Base-by-base conservation (phyloP, 139 green algal species). In the Coelastrella sp. region DNA sequence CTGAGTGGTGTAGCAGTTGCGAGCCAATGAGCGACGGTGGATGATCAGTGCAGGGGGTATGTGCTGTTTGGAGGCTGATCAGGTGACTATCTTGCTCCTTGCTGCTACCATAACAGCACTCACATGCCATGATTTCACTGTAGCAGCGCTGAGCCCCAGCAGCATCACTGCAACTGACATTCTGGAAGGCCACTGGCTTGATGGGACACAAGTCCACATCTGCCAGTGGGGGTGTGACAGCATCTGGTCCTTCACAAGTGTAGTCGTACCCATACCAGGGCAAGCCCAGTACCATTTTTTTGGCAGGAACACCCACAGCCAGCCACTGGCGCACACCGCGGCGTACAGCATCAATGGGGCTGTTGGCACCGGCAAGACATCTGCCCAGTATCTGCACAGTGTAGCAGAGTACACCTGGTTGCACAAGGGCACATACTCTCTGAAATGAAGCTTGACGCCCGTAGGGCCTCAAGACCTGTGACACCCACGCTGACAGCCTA, bases 251-350 rank as follows among this genome's bases (percentile, higher is more conserved):
- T 24, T 80, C n/a, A n/a, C 94, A 96, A 3, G 87, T 58, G 65
- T 96, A 96, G 35, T 86, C 68, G 58, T 96, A 96, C 35, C 25
- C 87, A 49, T 76, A 96, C 94, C 94, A 96, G 4, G 94, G 94
- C 87, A 96, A 76, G 11, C 94, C 94, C 58, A 96, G 89, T 15
- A 96, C 91, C 56, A 95, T 82, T 90, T 96, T 96, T 74, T 10
- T 20, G 8, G 90, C 35, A 1, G 92, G 93, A 12, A 92, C 59
- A 0, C 92, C 93, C 73, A 93, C 61, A 7, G 85, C 61, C 79
- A 95, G 78, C 93, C 93, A 96, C 81, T 95, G 91, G 24, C 78
- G 19, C 60, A 95, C 56, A 0, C 90, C 90, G 3, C 79, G 87
- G 10, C 22, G 59, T 74, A 95, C 86, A 59, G 93, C 88, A 19